These are phyloP conservation scores for Phytophthora foliorum DNA, from an alignment of 352 stramenopile genomes.

Conservation along the genomic window DNA sequence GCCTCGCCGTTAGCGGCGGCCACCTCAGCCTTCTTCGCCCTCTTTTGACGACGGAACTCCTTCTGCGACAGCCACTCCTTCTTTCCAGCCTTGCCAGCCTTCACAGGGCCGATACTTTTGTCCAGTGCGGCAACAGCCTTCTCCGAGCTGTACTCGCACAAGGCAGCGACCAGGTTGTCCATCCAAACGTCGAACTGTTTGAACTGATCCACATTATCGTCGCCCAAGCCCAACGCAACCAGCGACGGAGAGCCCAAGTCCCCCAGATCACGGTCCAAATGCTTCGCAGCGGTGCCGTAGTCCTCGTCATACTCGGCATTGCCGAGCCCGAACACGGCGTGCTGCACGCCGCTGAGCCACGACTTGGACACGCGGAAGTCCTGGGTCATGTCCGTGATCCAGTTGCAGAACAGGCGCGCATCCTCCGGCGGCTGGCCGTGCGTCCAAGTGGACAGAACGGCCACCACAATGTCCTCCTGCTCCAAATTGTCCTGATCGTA, in stretches of 20 bases:
- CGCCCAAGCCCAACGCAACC: constrained; percentile 68
- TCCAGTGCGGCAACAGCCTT: constrained; percentile 29
- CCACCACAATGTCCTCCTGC: constrained; percentile 86
- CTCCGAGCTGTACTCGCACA: constrained; percentile 81
- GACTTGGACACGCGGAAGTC: constrained; percentile 92
- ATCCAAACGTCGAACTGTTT: constrained; percentile 86
- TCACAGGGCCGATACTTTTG: constrained; percentile 21
- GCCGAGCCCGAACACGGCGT: constrained; percentile 89
- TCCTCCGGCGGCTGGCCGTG: constrained; percentile 80
- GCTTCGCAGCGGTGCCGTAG: constrained; percentile 86
- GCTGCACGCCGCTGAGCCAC: constrained; percentile 74
- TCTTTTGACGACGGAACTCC: constrained; percentile 87
- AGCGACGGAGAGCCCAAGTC: constrained; percentile 75
- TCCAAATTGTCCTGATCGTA: constrained; percentile 93
- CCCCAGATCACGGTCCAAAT: constrained; percentile 68
- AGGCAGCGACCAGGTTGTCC: constrained; percentile 78
- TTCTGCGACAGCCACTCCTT: constrained; percentile 83
- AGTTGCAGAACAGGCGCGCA: constrained; percentile 83
- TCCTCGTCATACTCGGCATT: constrained; percentile 92
- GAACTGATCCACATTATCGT: constrained; percentile 89
- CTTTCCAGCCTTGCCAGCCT: constrained; percentile 28
- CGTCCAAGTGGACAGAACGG: constrained; percentile 90
- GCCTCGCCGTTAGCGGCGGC: constrained; percentile 61
- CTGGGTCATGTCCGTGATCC: constrained; percentile 89
- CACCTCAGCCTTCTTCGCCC: constrained; percentile 68